phyloP scores from a whole-genome alignment of 176 grass and related monocot species.

The Cenchrus fungigraminus region DNA sequence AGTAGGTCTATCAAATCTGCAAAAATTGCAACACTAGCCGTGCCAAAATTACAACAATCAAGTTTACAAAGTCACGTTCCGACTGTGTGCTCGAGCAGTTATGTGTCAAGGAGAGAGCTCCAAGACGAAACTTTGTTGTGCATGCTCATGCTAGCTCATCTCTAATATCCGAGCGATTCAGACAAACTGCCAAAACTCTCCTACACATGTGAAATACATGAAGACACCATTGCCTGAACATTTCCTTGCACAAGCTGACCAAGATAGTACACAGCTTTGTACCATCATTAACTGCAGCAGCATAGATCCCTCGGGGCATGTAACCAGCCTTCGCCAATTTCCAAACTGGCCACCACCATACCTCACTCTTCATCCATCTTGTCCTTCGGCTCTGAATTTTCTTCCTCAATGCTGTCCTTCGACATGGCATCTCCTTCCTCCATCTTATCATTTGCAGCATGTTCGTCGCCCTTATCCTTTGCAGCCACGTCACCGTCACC shows the following conservation, averaged over 20 bases:
- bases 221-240: neutral
- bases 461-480: conserved; percentile 16
- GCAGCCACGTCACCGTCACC: neutral
- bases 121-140: neutral
- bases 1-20: neutral
- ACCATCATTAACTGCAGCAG: neutral
- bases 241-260: neutral
- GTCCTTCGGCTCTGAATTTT: conserved; percentile 20
- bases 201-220: conserved; percentile 8
- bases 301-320: neutral
- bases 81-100: neutral
- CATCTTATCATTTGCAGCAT: conserved; percentile 12
- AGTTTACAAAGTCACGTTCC: conserved; percentile 9
- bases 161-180: neutral
- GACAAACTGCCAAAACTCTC: neutral
- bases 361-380: conserved; percentile 45
- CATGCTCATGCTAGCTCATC: neutral
- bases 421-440: conserved; percentile 16
- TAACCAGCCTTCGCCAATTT: neutral
- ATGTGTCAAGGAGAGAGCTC: neutral
- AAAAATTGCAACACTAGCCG: neutral
- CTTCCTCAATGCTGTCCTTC: conserved; percentile 19
- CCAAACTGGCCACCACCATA: conserved; percentile 4
- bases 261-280: neutral
- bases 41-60: conserved; percentile 30